phyloP scores from a whole-genome alignment of 305 asterid genomes.

The Fraxinus xanthoxyloides region DNA sequence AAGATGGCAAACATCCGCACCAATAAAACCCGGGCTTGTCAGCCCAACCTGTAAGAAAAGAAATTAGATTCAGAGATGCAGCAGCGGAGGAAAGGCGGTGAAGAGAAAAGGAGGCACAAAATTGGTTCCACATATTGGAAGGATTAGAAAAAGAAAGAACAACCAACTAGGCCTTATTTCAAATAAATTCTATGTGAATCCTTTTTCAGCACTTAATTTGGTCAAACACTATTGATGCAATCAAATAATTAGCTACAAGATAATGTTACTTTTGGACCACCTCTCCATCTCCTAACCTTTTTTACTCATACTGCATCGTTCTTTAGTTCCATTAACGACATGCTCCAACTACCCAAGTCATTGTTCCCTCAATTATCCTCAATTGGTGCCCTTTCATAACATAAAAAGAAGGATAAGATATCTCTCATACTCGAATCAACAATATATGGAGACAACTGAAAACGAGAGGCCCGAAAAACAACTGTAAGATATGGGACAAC shows the following conservation, averaged over 20 bases:
- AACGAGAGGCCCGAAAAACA: background rate
- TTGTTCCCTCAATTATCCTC: background rate
- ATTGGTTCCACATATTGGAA: background rate
- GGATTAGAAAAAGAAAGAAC: background rate
- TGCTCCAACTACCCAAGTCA: background rate
- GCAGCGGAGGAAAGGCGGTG: background rate
- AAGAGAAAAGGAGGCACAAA: background rate
- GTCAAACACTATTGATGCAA: background rate
- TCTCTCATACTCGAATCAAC: background rate
- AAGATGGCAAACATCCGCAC: constrained; percentile 62
- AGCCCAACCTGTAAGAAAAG: constrained; percentile 42
- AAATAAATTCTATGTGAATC: background rate
- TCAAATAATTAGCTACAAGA: background rate
- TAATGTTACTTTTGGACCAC: background rate
- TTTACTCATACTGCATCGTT: background rate
- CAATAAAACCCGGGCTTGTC: constrained; percentile 53
- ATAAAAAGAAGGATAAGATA: background rate
- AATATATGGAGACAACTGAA: background rate
- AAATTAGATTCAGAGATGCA: background rate
- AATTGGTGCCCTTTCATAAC: background rate
- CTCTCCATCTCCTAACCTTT: background rate
- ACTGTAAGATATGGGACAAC: background rate
- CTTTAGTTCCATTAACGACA: background rate
- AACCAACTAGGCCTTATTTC: background rate
- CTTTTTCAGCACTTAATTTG: background rate